These are phyloP conservation scores for Porcisia hertigi DNA, from an alignment of 208 protist species.

Conservation along the genomic window DNA sequence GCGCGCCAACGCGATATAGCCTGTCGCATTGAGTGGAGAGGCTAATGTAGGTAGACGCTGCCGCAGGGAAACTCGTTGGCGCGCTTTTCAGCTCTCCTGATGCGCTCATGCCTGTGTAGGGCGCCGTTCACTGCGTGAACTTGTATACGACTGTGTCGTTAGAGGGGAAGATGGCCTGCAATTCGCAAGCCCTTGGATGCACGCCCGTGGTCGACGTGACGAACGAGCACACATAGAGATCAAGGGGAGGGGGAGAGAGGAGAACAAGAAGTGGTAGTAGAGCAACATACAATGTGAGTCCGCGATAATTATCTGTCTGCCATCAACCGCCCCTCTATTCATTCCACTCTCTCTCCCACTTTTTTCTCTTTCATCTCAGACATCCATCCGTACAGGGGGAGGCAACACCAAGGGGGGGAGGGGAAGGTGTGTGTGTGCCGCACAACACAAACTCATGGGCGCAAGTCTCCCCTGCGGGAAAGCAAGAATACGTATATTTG, in stretches of 20 bases:
- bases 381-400: too few relatives aligned
- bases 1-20: conserved; percentile 24
- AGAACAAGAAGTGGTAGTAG: background rate
- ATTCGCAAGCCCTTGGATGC: too few relatives aligned
- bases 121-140: background rate
- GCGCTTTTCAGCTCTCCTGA: background rate
- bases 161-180: background rate
- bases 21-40: conserved; percentile 28
- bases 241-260: background rate
- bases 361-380: too few relatives aligned
- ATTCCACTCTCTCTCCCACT: too few relatives aligned
- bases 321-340: background rate
- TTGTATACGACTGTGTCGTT: background rate
- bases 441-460: background rate
- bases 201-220: background rate
- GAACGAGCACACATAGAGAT: background rate
- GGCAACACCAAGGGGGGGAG: too few relatives aligned
- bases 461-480: too few relatives aligned
- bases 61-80: background rate
- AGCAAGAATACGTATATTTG: too few relatives aligned
- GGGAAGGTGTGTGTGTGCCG: too few relatives aligned
- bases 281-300: background rate
- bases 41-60: conserved; percentile 28
- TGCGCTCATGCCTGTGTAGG: background rate
- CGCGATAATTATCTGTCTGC: background rate